phyloP scores from a whole-genome alignment of 2,329 filamentous ascomycete genomes.

The Colletotrichum abscissum region DNA sequence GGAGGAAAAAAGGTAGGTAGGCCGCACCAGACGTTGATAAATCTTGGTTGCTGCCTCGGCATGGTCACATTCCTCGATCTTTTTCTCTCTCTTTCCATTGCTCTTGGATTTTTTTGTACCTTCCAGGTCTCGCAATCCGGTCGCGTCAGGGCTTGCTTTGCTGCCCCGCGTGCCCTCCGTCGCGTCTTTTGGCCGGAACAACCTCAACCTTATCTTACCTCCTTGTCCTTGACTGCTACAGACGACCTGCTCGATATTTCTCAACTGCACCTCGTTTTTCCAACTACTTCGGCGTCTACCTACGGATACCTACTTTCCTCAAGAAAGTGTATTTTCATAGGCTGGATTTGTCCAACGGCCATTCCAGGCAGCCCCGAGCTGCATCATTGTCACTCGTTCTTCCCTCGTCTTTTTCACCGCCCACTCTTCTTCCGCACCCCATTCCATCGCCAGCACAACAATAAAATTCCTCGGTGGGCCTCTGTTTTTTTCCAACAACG shows the following conservation, averaged over 20 bases:
- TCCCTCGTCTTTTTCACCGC: background rate
- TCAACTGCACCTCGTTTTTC: background rate
- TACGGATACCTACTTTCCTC: background rate
- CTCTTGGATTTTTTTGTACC: background rate
- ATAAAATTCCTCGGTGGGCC: background rate
- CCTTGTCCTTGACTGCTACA: background rate
- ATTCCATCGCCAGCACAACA: background rate
- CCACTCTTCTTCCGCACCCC: background rate
- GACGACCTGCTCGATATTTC: background rate
- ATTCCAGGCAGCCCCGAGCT: background rate
- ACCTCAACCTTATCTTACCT: background rate
- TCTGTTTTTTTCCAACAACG: background rate
- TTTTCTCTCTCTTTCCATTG: constrained; percentile 5
- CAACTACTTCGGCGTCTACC: background rate
- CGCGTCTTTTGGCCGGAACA: background rate
- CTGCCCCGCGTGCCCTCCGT: background rate
- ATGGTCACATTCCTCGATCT: constrained; percentile 15
- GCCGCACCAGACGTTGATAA: constrained; percentile 7
- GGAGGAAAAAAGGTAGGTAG: background rate
- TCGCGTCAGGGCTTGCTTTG: background rate
- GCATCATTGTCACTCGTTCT: constrained; percentile 3
- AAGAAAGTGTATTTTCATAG: background rate
- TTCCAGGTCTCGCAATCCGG: background rate
- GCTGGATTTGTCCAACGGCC: background rate
- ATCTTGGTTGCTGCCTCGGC: constrained; percentile 19